These are phyloP conservation scores for Boletus patriciae DNA, from an alignment of 768 basidiomycete genomes.

Conservation along the genomic window DNA sequence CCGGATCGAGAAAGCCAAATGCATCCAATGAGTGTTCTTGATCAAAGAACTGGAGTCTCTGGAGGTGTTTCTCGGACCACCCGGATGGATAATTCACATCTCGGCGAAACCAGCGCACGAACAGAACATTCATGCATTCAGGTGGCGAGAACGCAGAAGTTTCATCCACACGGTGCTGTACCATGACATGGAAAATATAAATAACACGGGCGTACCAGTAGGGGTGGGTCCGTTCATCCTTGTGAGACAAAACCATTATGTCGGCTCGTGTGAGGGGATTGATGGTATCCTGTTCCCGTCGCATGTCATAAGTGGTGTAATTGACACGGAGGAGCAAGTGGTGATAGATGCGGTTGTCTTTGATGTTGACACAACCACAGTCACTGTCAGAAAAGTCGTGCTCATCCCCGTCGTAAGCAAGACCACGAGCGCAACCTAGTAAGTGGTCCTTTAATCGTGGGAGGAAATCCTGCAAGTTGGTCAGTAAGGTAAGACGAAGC, in stretches of 20 bases:
- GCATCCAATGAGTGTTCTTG: background rate
- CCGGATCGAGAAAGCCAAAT: slow-evolving; percentile 19
- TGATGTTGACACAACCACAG: slow-evolving; percentile 18
- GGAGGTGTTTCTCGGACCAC: slow-evolving; percentile 30
- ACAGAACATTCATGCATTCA: slow-evolving; percentile 27
- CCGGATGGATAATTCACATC: slow-evolving; percentile 26
- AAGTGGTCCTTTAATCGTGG: slow-evolving; percentile 22
- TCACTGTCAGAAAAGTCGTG: slow-evolving; percentile 23
- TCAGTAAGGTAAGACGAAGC: background rate
- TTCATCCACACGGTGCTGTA: background rate
- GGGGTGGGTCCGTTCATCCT: slow-evolving; percentile 31
- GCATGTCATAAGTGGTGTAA: slow-evolving; percentile 32
- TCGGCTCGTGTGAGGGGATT: slow-evolving; percentile 36
- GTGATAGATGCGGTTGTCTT: slow-evolving; percentile 19
- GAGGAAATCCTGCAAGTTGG: slow-evolving; percentile 20
- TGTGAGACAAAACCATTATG: slow-evolving; percentile 36
- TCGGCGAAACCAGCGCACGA: slow-evolving; percentile 27
- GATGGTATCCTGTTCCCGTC: slow-evolving; percentile 38
- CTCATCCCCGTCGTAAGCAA: slow-evolving; percentile 31
- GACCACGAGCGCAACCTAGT: slow-evolving; percentile 4
- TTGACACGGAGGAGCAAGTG: slow-evolving; percentile 27
- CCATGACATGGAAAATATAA: slow-evolving; percentile 16
- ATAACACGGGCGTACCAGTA: slow-evolving; percentile 37
- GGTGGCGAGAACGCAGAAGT: too few species aligned
- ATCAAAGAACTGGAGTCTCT: slow-evolving; percentile 30